A percentile compares a stretch with the other conserved stretches of the same genome.
These are phyloP conservation scores for Effrenium voratum DNA, from an alignment of 73 alveolate species.

Conservation along the genomic window DNA sequence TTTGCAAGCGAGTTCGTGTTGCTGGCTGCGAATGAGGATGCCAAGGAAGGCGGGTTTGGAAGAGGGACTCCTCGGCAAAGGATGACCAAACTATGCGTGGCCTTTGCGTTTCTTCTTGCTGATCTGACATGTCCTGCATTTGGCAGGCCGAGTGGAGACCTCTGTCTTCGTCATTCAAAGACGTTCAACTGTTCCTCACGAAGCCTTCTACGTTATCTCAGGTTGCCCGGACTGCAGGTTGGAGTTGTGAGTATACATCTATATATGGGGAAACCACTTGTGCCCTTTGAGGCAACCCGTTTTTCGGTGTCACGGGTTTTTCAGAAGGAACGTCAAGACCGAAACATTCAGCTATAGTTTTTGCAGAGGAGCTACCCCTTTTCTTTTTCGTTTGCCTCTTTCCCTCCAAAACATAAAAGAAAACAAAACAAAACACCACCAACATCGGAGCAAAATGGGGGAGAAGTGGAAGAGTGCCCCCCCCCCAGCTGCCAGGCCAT, in stretches of 20 bases:
- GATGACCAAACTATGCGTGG: neutral
- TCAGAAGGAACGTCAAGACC: neutral
- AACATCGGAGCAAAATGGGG: no score
- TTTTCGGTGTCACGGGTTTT: neutral
- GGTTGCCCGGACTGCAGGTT: neutral
- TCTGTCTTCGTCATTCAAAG: slow-evolving; percentile 40
- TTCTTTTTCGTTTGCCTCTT: neutral
- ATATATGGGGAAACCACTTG: neutral
- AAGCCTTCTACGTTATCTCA: slow-evolving; percentile 31
- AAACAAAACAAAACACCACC: no score
- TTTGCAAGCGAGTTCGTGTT: slow-evolving; percentile 33
- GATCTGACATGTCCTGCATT: neutral
- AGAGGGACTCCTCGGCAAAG: neutral
- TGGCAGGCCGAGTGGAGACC: slow-evolving; percentile 53
- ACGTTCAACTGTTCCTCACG: slow-evolving; percentile 21
- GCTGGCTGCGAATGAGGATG: slow-evolving; percentile 63
- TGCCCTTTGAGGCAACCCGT: neutral
- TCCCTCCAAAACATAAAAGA: neutral
- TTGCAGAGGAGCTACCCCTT: neutral
- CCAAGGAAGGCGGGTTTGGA: slow-evolving; percentile 36
- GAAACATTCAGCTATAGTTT: neutral
- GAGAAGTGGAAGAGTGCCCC: no score
- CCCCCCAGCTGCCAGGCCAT: no score
- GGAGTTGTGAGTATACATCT: neutral
- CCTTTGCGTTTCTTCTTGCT: no score